Percentiles rank a stretch among this genome's conserved stretches.
Conservation (phyloP, 257 asterid genomes). For the Solanum clarkiae region DNA sequence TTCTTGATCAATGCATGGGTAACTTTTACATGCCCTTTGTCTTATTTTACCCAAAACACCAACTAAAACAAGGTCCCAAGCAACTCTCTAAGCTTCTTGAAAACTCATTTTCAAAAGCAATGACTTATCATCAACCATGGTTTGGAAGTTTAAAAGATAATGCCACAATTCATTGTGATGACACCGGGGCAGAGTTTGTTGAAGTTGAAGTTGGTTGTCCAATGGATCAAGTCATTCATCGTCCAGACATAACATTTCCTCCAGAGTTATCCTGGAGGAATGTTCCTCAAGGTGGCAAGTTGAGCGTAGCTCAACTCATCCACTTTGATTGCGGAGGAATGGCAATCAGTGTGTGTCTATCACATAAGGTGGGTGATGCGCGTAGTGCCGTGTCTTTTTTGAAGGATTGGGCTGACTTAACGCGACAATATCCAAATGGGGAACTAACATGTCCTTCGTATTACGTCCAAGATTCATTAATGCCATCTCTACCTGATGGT, state of each 20-base stretch:
- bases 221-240: background rate
- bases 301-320: background rate
- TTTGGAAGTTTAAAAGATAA: background rate
- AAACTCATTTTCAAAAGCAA: background rate
- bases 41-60: background rate
- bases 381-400: background rate
- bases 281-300: background rate
- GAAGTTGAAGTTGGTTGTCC: background rate
- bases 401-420: background rate
- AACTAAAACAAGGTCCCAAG: background rate
- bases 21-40: background rate
- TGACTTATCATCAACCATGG: background rate
- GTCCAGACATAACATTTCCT: background rate
- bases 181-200: background rate
- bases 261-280: background rate
- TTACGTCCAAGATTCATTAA: background rate
- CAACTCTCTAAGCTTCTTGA: background rate
- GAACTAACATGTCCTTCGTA: background rate
- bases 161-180: background rate
- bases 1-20: background rate
- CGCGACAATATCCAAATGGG: background rate
- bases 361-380: background rate
- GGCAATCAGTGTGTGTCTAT: background rate
- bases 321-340: slow-evolving; percentile 1
- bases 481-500: background rate